Evolutionary conservation across 2,329 filamentous ascomycete species (phyloP).

Genomic region (Ophiognomonia clavigignenti-juglandacearum): DNA sequence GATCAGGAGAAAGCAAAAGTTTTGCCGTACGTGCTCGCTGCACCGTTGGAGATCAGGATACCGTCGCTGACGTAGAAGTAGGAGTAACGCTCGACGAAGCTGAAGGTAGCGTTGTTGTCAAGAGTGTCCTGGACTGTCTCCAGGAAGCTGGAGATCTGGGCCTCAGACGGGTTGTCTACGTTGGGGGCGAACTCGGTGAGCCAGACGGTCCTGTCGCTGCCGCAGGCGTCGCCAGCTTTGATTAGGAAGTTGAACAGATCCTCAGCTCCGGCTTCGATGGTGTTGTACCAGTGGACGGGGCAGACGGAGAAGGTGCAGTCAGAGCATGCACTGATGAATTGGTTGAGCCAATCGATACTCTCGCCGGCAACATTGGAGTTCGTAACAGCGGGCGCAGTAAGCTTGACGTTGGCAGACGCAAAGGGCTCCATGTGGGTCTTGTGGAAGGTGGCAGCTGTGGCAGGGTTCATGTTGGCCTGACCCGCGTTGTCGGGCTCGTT

Average conservation of each 20-base stretch:
- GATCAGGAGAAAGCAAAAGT: slow-evolving; percentile 40
- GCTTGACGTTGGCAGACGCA: slow-evolving; percentile 43
- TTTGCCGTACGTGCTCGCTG: slow-evolving; percentile 43
- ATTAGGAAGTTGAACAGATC: slow-evolving; percentile 52
- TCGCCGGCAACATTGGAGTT: slow-evolving; percentile 47
- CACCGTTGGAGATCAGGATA: slow-evolving; percentile 33
- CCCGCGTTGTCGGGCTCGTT: slow-evolving; percentile 63
- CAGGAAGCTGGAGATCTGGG: slow-evolving; percentile 43
- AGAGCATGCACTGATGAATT: slow-evolving; percentile 48
- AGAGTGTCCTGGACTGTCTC: slow-evolving; percentile 41
- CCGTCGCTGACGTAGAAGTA: slow-evolving; percentile 49
- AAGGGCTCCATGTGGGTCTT: slow-evolving; percentile 52
- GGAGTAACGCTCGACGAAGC: slow-evolving; percentile 50
- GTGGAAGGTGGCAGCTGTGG: slow-evolving; percentile 47
- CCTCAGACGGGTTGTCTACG: slow-evolving; percentile 31
- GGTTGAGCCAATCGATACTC: slow-evolving; percentile 51
- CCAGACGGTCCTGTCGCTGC: slow-evolving; percentile 48
- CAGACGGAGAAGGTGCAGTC: slow-evolving; percentile 56
- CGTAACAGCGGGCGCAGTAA: slow-evolving; percentile 57
- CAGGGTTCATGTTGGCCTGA: slow-evolving; percentile 57
- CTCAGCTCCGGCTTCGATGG: slow-evolving; percentile 31
- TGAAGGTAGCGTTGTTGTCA: slow-evolving; percentile 38
- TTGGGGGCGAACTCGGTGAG: slow-evolving; percentile 60
- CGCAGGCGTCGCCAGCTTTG: slow-evolving; percentile 39
- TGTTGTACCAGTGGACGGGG: slow-evolving; percentile 60